phyloP scores from a whole-genome alignment of 2,329 filamentous ascomycete genomes.

The Nemania sp. region DNA sequence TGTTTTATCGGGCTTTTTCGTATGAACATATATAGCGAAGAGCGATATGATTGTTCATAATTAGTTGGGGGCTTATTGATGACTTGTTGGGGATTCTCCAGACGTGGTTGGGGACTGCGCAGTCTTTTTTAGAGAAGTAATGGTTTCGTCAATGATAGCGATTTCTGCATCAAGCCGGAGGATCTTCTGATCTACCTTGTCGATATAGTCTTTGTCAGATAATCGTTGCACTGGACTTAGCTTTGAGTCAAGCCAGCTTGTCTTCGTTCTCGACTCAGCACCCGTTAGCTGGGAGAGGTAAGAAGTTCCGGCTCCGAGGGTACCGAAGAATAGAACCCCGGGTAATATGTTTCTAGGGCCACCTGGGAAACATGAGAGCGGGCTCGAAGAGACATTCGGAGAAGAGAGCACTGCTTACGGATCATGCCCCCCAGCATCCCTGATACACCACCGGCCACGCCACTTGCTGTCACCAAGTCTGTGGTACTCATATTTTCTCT shows the following conservation, averaged over 20 bases:
- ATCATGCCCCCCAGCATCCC: slow-evolving; percentile 63
- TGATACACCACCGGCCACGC: slow-evolving; percentile 71
- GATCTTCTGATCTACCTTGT: slow-evolving; percentile 71
- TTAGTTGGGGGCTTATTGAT: neutral
- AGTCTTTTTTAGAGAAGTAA: slow-evolving; percentile 50
- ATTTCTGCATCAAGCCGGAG: slow-evolving; percentile 76
- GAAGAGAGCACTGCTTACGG: slow-evolving; percentile 47
- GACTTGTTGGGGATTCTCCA: slow-evolving; percentile 13
- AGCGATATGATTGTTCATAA: neutral
- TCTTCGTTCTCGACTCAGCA: slow-evolving; percentile 28
- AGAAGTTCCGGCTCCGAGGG: slow-evolving; percentile 46
- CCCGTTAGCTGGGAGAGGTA: slow-evolving; percentile 33
- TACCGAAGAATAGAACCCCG: slow-evolving; percentile 54
- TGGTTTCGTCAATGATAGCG: slow-evolving; percentile 76
- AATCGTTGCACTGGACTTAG: slow-evolving; percentile 74
- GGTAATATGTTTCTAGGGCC: slow-evolving; percentile 59
- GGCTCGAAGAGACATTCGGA: neutral
- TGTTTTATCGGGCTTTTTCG: neutral
- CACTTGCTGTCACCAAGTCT: slow-evolving; percentile 70
- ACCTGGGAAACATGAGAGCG: slow-evolving; percentile 44
- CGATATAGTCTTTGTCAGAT: slow-evolving; percentile 72
- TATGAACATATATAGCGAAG: neutral
- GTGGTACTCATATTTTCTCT: slow-evolving; percentile 57
- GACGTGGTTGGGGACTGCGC: slow-evolving; percentile 7
- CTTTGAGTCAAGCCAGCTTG: slow-evolving; percentile 59